A percentile compares a stretch with the other conserved stretches of the same genome.
Conservation (phyloP, 2,329 filamentous ascomycete genomes). For the Cercospora sesami region DNA sequence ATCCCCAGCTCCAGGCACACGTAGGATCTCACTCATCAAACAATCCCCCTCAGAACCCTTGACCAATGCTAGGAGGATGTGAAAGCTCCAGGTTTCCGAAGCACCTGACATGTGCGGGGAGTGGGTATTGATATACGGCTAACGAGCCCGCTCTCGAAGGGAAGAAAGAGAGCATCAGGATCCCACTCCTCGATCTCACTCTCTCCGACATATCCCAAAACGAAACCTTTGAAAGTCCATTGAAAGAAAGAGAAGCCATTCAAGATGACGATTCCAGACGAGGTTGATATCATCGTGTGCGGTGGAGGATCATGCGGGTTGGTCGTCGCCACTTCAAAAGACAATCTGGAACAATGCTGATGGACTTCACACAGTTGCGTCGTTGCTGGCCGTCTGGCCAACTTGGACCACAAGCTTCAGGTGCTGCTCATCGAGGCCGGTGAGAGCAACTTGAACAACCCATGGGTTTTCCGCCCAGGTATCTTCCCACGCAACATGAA, state of each 20-base stretch:
- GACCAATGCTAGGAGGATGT: constrained; percentile 20
- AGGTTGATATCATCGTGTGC: constrained; percentile 78
- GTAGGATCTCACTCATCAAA: constrained; percentile 24
- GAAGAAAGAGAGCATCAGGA: constrained; percentile 18
- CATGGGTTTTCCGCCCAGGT: constrained; percentile 72
- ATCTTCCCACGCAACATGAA: constrained; percentile 79
- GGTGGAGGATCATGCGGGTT: constrained; percentile 71
- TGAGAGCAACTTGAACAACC: constrained; percentile 74
- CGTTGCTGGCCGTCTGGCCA: constrained; percentile 62
- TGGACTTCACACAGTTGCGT: constrained; percentile 45
- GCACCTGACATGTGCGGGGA: constrained; percentile 29
- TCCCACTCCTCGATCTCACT: constrained; percentile 19
- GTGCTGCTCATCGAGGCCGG: constrained; percentile 71
- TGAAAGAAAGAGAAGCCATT: constrained; percentile 13
- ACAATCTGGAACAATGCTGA: constrained; percentile 21
- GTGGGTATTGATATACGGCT: constrained; percentile 30
- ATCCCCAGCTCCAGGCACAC: constrained; percentile 11
- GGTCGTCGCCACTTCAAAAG: constrained; percentile 22
- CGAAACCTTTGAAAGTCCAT: constrained; percentile 13
- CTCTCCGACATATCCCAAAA: constrained; percentile 4
- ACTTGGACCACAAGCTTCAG: constrained; percentile 71
- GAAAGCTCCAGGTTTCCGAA: constrained; percentile 22
- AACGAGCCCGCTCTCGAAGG: constrained; percentile 9
- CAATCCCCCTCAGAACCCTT: constrained; percentile 21
- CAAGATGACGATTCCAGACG: constrained; percentile 66